Evolutionary conservation across 129 eudicot genomes (phyloP), one percentile per base, ranked within the genome.

Genomic region (Pseudognaphalium luteoalbum): DNA sequence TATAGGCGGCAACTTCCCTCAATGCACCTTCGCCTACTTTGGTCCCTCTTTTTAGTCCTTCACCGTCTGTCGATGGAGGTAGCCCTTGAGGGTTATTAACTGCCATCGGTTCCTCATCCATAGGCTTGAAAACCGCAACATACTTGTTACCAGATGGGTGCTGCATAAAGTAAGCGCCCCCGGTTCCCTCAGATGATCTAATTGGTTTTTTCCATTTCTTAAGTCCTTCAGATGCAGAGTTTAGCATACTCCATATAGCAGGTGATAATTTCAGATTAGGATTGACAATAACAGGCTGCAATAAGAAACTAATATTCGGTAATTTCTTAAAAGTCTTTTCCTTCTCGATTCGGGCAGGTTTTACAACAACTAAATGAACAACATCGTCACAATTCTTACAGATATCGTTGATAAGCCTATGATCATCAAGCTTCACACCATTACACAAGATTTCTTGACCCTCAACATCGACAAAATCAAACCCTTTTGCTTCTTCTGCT

Each of bases 91-190:
- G 93, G 73, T 83, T 88, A 52, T 88, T 88, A 64, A 86, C 85
- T 39, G 93, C 93, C 88, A 88, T 17, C 16, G 93, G 93, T 67
- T 88, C 93, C 75, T 88, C 93, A 80, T 88, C 93, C 1, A 78
- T 73, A 9, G 93, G 93, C 81, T 88, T 88, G 47, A 88, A 88
- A 74, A 88, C 82, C 0, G 90, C 83, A 44, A 88, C 77, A 10
- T 83, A 57, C 33, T 80, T 79, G 70, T 83, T 74, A 2, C 93
- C 88, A 2, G 84, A 72, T 5, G 80, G 80, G 32, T 86, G 82
- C 39, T 86, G 90, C 90, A 88, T 88, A 60, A 88, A 86, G 30
- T 88, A 88, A 20, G 87, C 84, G 12, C 93, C 93, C 15, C 93
- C 93, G 1, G 86, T 88, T 21, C 93, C 93, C 77, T 88, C 93